These are phyloP conservation scores for Rhizophora apiculata DNA, from an alignment of 345 rosid genomes.

Conservation along the genomic window DNA sequence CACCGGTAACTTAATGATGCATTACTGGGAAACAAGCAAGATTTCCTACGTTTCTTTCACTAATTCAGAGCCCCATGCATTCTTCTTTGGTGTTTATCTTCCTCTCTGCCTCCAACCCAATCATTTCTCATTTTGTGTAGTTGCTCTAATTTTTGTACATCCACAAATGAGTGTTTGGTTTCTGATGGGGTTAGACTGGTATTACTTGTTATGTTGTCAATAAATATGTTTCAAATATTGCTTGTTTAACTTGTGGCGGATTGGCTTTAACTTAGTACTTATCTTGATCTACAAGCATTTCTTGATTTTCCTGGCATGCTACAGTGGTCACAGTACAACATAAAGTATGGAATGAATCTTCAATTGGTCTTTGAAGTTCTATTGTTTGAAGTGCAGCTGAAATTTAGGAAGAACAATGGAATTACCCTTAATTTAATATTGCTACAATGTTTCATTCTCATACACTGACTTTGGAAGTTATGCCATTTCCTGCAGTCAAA, in stretches of 20 bases:
- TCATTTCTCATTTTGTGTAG: too few species aligned
- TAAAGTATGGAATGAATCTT: background rate
- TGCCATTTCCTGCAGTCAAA: constrained; percentile 40
- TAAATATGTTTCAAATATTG: background rate
- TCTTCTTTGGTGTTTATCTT: too few species aligned
- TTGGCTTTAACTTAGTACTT: background rate
- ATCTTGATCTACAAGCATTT: background rate
- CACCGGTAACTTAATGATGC: constrained; percentile 48
- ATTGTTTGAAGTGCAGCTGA: background rate
- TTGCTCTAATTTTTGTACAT: too few species aligned
- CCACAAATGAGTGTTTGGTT: too few species aligned
- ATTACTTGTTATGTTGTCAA: too few species aligned
- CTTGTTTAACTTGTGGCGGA: background rate
- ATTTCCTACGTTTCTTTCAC: background rate
- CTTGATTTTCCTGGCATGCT: too few species aligned
- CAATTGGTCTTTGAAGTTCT: background rate
- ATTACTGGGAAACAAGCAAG: background rate
- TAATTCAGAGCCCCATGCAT: background rate
- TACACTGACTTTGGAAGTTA: background rate
- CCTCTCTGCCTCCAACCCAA: too few species aligned
- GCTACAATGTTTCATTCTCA: background rate
- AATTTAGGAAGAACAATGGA: background rate
- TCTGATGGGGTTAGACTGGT: too few species aligned
- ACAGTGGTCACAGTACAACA: too few species aligned
- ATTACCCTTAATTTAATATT: background rate